Evolutionary conservation across 2,329 filamentous ascomycete species (phyloP).

Genomic region (Colletotrichum tanaceti): DNA sequence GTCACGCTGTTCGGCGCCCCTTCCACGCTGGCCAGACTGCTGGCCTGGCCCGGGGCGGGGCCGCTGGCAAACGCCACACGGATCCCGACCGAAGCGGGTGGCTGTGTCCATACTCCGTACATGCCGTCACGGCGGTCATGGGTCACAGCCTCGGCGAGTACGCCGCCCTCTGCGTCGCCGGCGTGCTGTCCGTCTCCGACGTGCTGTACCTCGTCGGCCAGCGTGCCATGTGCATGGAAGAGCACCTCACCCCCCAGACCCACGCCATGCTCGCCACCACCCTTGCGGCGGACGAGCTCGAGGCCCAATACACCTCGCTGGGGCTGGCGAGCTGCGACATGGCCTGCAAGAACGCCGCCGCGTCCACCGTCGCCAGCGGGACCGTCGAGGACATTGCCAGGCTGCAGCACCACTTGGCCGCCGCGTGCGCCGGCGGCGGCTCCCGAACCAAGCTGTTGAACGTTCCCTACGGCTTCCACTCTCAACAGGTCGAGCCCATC

Average conservation of each 20-base stretch:
- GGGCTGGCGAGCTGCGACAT: neutral
- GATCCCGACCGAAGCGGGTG: no score
- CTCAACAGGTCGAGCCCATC: constrained; percentile 53
- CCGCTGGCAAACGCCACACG: no score
- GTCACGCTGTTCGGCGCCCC: no score
- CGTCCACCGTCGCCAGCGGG: constrained; percentile 71
- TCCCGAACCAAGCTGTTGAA: constrained; percentile 50
- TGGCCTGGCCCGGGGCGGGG: no score
- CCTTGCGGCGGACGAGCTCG: neutral
- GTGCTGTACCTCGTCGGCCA: constrained; percentile 21
- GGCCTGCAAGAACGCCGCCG: constrained; percentile 72
- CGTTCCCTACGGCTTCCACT: constrained; percentile 53
- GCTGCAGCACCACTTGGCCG: neutral
- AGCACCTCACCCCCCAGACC: neutral
- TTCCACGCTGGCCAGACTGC: no score
- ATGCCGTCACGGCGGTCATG: constrained; percentile 53
- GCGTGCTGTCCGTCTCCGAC: constrained; percentile 53
- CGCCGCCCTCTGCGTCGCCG: constrained; percentile 70
- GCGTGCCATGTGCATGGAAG: constrained; percentile 23
- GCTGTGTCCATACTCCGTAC: neutral
- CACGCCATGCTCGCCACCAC: constrained; percentile 28
- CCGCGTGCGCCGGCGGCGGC: no score
- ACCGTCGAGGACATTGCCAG: constrained; percentile 59
- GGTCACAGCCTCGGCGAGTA: constrained; percentile 72
- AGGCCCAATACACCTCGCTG: neutral